A percentile compares a stretch with the other conserved stretches of the same genome.
Evolutionary conservation across 345 rosid species (phyloP).

Genomic region (Rhodamnia argentea): DNA sequence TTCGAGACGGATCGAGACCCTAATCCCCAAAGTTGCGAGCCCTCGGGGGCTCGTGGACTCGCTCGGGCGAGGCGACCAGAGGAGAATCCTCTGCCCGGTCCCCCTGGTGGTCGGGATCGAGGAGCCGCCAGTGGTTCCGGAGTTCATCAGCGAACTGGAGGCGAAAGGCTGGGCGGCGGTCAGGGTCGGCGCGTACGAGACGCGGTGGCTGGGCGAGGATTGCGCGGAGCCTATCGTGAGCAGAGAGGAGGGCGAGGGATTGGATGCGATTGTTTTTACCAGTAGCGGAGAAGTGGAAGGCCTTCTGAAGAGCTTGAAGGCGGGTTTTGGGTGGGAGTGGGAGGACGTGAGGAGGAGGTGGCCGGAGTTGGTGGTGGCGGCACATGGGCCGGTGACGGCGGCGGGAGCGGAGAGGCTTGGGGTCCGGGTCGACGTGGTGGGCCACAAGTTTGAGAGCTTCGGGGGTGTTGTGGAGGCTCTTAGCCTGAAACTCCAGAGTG

Average conservation of each 20-base stretch:
- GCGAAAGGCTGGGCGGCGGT: constrained; percentile 30
- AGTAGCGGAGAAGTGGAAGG: constrained; percentile 53
- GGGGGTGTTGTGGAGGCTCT: constrained; percentile 37
- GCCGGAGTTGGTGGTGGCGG: constrained; percentile 36
- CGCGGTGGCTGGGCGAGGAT: constrained; percentile 40
- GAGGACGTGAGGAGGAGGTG: constrained; percentile 29
- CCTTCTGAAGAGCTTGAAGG: constrained; percentile 32
- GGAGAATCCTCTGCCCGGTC: constrained; percentile 38
- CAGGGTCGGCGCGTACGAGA: constrained; percentile 46
- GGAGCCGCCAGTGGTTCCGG: constrained; percentile 54
- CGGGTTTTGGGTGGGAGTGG: constrained; percentile 41
- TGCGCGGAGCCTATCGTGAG: constrained; percentile 25
- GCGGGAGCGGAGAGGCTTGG: constrained; percentile 44
- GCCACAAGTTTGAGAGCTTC: constrained; percentile 26
- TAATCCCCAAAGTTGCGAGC: constrained; percentile 30
- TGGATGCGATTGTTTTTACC: constrained; percentile 37
- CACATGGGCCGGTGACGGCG: constrained; percentile 52
- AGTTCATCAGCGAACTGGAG: constrained; percentile 29
- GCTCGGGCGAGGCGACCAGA: constrained; percentile 29
- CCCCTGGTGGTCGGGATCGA: constrained; percentile 34
- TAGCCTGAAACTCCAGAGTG: constrained; percentile 6
- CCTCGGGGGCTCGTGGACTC: constrained; percentile 26
- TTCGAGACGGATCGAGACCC: constrained; percentile 4
- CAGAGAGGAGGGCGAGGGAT: not conserved
- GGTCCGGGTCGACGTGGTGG: constrained; percentile 35